Evolutionary conservation across 2,329 filamentous ascomycete genomes (phyloP), one percentile per base, ranked within the genome.

Genomic region (Metarhizium humberi): DNA sequence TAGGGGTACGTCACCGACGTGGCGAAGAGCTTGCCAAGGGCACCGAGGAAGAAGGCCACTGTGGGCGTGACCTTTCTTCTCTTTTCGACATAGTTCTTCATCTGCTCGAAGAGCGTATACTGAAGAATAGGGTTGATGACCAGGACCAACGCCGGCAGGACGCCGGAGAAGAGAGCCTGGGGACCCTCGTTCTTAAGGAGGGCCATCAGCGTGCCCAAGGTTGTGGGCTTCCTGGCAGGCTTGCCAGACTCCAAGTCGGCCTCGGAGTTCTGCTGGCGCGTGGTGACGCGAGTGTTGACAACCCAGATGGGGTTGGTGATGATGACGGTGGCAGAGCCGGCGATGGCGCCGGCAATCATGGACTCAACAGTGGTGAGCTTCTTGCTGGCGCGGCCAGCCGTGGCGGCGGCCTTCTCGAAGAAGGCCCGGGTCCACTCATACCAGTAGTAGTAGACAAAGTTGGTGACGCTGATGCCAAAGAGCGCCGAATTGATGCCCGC

Each of bases 391-490:
- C 90, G 85, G 38, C 88, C 88, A 54, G 88, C 78, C 64, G 83
- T 85, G 56, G 79, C 71, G 49, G 91, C 90, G 10, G 90, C 88
- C 60, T 80, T 78, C 70, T 90, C 90, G 75, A 97, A 96, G 69
- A 87, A 87, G 52, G 87, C 80, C 57, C 92, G 86, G 59, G 91
- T 94, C 89, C 90, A 99, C 76, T 99, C 94, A 74, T 97, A 99
- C 92, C 90, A 99, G 79, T 97, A 99, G 77, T 99, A 99, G 80
- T 99, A 99, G 50, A 99, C 92, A 70, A 99, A 99, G 78, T 99
- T 99, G 65, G 94, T 99, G 63, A 99, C 86, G 72, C 88, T 94
- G 77, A 99, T 97, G 70, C 94, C 94, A 72, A 99, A 96, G 49
- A 99, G 79, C 52, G 94, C 94, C 59, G 89, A 95, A 71, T 95